These are phyloP conservation scores for Casuarina cunninghamiana DNA, from an alignment of 306 rosid genomes.

Conservation along the genomic window DNA sequence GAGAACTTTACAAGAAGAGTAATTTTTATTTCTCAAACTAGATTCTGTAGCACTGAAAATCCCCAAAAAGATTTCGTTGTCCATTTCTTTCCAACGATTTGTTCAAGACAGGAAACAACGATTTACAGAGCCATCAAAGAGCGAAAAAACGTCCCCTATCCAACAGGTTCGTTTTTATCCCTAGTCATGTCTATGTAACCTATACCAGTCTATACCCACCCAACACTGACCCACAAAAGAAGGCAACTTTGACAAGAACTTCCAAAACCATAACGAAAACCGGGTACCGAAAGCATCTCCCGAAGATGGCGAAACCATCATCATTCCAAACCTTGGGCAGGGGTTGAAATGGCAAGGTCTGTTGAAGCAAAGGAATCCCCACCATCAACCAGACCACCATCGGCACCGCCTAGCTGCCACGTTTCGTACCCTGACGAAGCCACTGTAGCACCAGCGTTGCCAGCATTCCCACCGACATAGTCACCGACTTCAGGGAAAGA, in stretches of 20 bases:
- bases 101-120: conserved; percentile 15
- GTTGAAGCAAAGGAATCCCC: conserved; percentile 45
- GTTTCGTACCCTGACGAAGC: conserved; percentile 31
- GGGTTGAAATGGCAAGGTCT: conserved; percentile 41
- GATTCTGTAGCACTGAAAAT: not conserved
- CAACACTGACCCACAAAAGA: conserved; percentile 12
- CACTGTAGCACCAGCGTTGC: conserved; percentile 18
- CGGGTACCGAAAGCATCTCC: not conserved
- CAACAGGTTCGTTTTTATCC: not conserved
- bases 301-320: not conserved
- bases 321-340: conserved; percentile 32
- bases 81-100: conserved; percentile 9
- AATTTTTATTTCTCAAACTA: conserved; percentile 1
- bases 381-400: conserved; percentile 19
- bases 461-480: conserved; percentile 18
- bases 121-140: conserved; percentile 28
- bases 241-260: not conserved
- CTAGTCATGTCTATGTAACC: conserved; percentile 12
- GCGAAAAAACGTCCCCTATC: not conserved
- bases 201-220: conserved; percentile 5
- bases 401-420: conserved; percentile 42
- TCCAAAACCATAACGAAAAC: not conserved
- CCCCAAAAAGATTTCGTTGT: conserved; percentile 22
- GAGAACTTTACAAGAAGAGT: not conserved
- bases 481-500: conserved; percentile 35